phyloP scores from a whole-genome alignment of 495 filamentous ascomycete genomes.

The Hyaloscypha variabilis region DNA sequence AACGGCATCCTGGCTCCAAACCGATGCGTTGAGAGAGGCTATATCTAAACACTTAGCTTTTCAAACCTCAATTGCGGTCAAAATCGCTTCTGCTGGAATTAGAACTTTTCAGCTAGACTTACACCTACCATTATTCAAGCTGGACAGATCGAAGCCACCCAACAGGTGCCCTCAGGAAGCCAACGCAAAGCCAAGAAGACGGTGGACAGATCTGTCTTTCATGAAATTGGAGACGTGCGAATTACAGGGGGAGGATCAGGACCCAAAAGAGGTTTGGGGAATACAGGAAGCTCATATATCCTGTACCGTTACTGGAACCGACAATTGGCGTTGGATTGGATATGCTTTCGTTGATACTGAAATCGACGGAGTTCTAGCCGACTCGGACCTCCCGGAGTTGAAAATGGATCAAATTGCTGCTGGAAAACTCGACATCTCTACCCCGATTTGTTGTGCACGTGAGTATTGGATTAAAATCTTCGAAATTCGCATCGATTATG shows the following conservation, averaged over 20 bases:
- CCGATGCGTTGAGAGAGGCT: conserved; percentile 2
- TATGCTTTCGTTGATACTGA: conserved; percentile 18
- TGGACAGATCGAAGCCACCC: conserved; percentile 5
- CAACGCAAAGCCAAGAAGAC: conserved; percentile 5
- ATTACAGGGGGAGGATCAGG: background rate
- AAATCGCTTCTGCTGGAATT: conserved; percentile 8
- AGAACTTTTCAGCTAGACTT: conserved; percentile 16
- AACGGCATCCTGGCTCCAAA: conserved; percentile 4
- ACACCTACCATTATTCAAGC: conserved; percentile 11
- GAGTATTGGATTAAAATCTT: conserved; percentile 16
- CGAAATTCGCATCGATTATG: conserved; percentile 10
- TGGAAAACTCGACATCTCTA: background rate
- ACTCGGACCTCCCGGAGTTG: background rate
- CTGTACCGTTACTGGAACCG: conserved; percentile 1
- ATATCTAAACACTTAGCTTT: conserved; percentile 6
- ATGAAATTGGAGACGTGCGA: background rate
- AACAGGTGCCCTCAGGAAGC: background rate
- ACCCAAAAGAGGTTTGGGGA: conserved; percentile 11
- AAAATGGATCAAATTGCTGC: conserved; percentile 6
- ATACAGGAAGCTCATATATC: conserved; percentile 16
- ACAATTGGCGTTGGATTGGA: conserved; percentile 11
- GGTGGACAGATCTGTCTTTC: conserved; percentile 17
- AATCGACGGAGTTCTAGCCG: conserved; percentile 6
- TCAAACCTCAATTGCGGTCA: conserved; percentile 9
- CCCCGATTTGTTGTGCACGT: background rate